phyloP scores from a whole-genome alignment of 2,329 filamentous ascomycete genomes.

The Cladophialophora psammophila region DNA sequence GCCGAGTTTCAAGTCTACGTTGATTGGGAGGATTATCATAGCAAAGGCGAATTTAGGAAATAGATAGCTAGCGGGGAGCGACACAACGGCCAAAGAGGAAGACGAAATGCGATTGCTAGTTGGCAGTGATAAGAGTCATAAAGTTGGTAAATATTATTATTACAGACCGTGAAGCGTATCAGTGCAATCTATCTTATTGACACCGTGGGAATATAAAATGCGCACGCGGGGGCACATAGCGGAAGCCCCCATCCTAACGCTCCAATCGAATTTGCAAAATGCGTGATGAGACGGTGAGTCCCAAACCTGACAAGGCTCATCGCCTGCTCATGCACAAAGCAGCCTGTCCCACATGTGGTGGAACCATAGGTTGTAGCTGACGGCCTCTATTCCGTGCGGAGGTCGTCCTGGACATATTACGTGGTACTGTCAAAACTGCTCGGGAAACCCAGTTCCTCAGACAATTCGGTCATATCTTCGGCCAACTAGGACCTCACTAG shows the following conservation, averaged over 20 bases:
- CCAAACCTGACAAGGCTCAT: neutral
- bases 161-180: neutral
- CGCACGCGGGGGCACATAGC: neutral
- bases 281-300: neutral
- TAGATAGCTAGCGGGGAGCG: constrained; percentile 18
- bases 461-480: neutral
- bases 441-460: neutral
- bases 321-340: neutral
- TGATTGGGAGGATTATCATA: constrained; percentile 42
- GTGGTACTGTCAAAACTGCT: neutral
- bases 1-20: constrained; percentile 43
- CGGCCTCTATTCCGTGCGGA: neutral
- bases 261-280: neutral
- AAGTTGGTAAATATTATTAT: neutral
- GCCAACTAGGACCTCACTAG: neutral
- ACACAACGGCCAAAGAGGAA: neutral
- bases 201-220: neutral
- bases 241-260: neutral
- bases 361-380: neutral
- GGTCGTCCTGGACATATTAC: neutral
- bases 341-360: neutral
- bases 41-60: constrained; percentile 42
- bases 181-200: neutral
- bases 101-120: neutral
- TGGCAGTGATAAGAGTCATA: neutral